Evolutionary conservation across 2,329 filamentous ascomycete genomes (phyloP).

Genomic region (Ceratocystis smalleyi): DNA sequence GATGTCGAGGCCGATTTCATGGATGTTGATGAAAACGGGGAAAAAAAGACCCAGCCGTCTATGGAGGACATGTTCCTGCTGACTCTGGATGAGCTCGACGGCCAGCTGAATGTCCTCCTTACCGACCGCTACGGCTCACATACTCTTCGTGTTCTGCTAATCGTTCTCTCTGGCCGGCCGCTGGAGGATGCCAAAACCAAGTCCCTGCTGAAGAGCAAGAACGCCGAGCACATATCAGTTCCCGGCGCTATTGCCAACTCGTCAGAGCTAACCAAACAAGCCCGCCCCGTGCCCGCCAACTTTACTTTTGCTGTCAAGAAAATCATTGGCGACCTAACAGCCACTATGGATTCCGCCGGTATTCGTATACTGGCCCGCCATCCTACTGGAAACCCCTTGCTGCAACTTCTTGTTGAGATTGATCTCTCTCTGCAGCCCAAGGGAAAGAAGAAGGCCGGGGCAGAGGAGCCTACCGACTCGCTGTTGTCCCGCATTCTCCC

Average conservation of each 20-base stretch:
- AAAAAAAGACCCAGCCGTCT: conserved; percentile 33
- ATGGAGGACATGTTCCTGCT: conserved; percentile 78
- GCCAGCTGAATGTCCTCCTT: conserved; percentile 64
- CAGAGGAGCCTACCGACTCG: conserved; percentile 27
- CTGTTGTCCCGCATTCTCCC: conserved; percentile 67
- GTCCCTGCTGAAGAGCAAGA: conserved; percentile 75
- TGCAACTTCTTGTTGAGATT: conserved; percentile 80
- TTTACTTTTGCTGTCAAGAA: conserved; percentile 67
- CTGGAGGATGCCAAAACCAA: conserved; percentile 54
- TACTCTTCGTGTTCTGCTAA: conserved; percentile 66
- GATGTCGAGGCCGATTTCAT: conserved; percentile 23
- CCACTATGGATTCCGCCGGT: conserved; percentile 61
- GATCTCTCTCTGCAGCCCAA: conserved; percentile 61
- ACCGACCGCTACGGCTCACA: conserved; percentile 86
- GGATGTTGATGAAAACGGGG: conserved; percentile 7
- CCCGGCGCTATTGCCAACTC: conserved; percentile 35
- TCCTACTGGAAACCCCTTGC: conserved; percentile 75
- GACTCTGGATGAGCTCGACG: conserved; percentile 76
- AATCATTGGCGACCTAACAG: conserved; percentile 62
- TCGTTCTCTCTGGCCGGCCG: conserved; percentile 72
- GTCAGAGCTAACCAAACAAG: conserved; percentile 29
- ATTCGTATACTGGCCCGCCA: conserved; percentile 75
- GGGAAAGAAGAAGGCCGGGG: conserved; percentile 42
- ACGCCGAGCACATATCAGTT: conserved; percentile 68
- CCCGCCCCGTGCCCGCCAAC: conserved; percentile 54